These are phyloP conservation scores for Platismatia glauca DNA, from an alignment of 495 filamentous ascomycete species.

Conservation along the genomic window DNA sequence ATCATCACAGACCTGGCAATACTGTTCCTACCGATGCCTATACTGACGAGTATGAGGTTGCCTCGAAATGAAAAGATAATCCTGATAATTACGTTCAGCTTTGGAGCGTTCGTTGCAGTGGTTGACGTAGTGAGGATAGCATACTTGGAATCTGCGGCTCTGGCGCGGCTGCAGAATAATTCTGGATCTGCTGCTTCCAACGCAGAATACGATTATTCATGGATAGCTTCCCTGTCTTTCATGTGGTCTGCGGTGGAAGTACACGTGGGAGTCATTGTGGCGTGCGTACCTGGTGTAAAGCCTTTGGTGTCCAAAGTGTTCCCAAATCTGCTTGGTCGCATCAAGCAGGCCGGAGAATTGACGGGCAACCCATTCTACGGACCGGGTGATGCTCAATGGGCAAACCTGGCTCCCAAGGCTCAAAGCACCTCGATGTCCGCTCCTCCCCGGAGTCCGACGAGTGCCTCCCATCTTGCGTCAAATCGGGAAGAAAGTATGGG, in stretches of 20 bases:
- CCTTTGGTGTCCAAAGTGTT: constrained; percentile 69
- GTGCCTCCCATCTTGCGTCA: constrained; percentile 14
- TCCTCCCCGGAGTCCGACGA: constrained; percentile 5
- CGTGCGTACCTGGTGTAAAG: constrained; percentile 81
- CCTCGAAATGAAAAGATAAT: constrained; percentile 79
- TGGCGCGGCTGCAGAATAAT: constrained; percentile 26
- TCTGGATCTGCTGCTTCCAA: constrained; percentile 29
- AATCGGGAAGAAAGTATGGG: constrained; percentile 35
- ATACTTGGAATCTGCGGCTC: constrained; percentile 70
- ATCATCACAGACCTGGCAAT: constrained; percentile 78
- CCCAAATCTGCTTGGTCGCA: constrained; percentile 57
- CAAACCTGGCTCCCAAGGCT: constrained; percentile 6
- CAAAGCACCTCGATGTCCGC: constrained; percentile 6
- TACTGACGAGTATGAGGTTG: constrained; percentile 75
- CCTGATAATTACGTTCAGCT: constrained; percentile 67
- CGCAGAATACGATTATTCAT: constrained; percentile 46
- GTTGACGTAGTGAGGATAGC: constrained; percentile 86
- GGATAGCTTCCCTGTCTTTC: constrained; percentile 74
- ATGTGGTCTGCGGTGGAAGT: constrained; percentile 94
- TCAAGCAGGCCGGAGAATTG: constrained; percentile 26
- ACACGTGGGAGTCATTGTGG: constrained; percentile 70
- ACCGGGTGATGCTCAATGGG: constrained; percentile 20
- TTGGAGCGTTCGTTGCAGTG: constrained; percentile 78
- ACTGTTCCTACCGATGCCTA: constrained; percentile 75
- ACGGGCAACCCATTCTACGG: constrained; percentile 18